phyloP scores from a whole-genome alignment of 768 basidiomycete genomes.

The Mycena alexandri region DNA sequence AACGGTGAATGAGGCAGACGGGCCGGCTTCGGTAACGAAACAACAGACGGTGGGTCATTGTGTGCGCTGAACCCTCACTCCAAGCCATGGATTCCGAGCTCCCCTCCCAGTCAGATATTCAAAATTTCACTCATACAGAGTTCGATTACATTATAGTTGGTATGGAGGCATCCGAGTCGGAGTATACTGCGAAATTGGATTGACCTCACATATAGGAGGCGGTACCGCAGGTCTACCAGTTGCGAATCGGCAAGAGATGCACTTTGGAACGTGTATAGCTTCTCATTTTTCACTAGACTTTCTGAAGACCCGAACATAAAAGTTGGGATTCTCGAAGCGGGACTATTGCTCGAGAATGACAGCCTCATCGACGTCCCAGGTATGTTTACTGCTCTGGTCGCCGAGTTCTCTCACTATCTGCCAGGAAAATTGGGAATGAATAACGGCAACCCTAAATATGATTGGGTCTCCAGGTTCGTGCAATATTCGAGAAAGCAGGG shows the following conservation, averaged over 20 bases:
- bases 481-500: not conserved
- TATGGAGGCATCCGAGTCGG: not conserved
- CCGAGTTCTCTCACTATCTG: not conserved
- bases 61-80: no score
- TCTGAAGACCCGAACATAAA: slow-evolving; percentile 8
- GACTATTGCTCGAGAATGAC: slow-evolving; percentile 17
- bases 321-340: slow-evolving; percentile 29
- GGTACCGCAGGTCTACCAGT: slow-evolving; percentile 24
- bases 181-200: no score
- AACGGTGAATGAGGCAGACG: no score
- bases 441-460: slow-evolving; percentile 24
- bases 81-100: no score
- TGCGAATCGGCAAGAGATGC: slow-evolving; percentile 1
- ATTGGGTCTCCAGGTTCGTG: slow-evolving; percentile 27
- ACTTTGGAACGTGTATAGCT: not conserved
- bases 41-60: no score
- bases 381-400: not conserved
- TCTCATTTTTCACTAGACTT: not conserved
- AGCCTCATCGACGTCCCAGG: slow-evolving; percentile 22
- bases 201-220: slow-evolving; percentile 13
- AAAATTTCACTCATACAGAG: not conserved
- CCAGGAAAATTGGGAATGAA: slow-evolving; percentile 16
- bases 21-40: no score
- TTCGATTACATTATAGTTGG: slow-evolving; percentile 28
- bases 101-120: no score